Percentiles rank a stretch among this genome's conserved stretches.
These are phyloP conservation scores for Backusella parvicylindrica DNA, from an alignment of 192 early-diverging fungal genomes.

Conservation along the genomic window DNA sequence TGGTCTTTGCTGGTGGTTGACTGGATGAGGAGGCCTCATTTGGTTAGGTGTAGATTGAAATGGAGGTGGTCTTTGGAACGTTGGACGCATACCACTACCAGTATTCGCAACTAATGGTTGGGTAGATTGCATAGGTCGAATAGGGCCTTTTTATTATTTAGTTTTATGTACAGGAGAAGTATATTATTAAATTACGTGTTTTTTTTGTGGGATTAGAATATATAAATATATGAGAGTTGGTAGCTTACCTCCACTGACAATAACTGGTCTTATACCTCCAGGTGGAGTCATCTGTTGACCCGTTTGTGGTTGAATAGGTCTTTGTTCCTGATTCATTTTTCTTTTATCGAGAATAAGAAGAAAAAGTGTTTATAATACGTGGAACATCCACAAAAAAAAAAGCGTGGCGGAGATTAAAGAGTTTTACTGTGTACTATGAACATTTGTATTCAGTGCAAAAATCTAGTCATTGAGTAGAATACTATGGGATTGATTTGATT, in stretches of 20 bases:
- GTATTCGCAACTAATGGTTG: neutral
- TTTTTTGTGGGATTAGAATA: neutral
- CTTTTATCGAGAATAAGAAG: neutral
- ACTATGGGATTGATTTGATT: too few species aligned
- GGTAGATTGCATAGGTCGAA: neutral
- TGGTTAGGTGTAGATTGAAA: neutral
- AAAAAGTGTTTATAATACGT: neutral
- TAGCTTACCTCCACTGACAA: neutral
- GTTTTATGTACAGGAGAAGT: neutral
- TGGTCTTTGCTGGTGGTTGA: neutral
- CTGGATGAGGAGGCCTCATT: neutral
- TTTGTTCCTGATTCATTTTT: neutral
- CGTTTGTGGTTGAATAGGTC: neutral
- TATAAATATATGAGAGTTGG: neutral
- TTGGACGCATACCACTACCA: neutral
- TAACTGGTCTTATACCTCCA: neutral
- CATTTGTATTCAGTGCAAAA: too few species aligned
- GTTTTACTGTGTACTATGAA: too few species aligned
- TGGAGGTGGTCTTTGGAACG: neutral
- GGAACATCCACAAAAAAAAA: neutral
- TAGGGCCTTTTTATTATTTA: neutral
- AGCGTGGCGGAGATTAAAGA: neutral
- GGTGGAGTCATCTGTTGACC: neutral
- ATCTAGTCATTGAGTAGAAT: too few species aligned
- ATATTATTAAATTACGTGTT: neutral